Percentiles rank a stretch among this genome's conserved stretches.
phyloP scores from a whole-genome alignment of 1,284 basidiomycete species.

The Cystobasidium slooffiae region DNA sequence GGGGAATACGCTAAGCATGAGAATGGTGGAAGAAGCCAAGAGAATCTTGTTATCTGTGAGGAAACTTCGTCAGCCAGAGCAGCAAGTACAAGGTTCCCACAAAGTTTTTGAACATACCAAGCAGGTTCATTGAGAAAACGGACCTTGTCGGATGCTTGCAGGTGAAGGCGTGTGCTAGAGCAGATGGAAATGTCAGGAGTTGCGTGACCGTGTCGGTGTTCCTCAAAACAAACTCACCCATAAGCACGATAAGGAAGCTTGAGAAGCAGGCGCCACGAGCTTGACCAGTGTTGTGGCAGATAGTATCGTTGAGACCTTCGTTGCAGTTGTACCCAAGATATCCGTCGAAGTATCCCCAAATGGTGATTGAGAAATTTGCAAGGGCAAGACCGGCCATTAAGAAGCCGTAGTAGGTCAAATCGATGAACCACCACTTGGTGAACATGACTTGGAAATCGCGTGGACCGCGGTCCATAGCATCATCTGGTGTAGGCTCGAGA shows the following conservation, averaged over 20 bases:
- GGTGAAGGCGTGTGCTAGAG: conserved; percentile 56
- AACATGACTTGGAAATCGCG: conserved; percentile 63
- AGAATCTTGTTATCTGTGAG: conserved; percentile 62
- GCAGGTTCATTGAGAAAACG: conserved; percentile 62
- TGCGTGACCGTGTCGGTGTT: not conserved
- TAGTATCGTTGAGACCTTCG: conserved; percentile 53
- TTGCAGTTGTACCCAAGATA: conserved; percentile 64
- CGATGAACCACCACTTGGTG: conserved; percentile 62
- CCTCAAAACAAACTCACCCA: conserved; percentile 46
- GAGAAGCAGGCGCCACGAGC: conserved; percentile 65
- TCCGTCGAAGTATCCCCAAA: conserved; percentile 63
- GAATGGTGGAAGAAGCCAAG: conserved; percentile 62
- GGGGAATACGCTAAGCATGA: conserved; percentile 63
- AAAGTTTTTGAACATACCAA: conserved; percentile 42
- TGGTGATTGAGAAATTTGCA: conserved; percentile 58
- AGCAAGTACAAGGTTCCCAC: no score
- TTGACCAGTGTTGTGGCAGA: conserved; percentile 62
- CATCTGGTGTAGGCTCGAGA: conserved; percentile 64
- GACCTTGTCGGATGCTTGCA: conserved; percentile 58
- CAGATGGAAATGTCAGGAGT: conserved; percentile 46
- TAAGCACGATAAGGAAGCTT: conserved; percentile 63
- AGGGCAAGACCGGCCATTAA: conserved; percentile 60
- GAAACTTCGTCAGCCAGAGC: not conserved
- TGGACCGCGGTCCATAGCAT: conserved; percentile 64
- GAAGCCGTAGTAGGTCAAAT: conserved; percentile 68